Evolutionary conservation across 805 yeast genomes (phyloP), one percentile per base, ranked within the genome.

Genomic region (Nakazawaea populi): DNA sequence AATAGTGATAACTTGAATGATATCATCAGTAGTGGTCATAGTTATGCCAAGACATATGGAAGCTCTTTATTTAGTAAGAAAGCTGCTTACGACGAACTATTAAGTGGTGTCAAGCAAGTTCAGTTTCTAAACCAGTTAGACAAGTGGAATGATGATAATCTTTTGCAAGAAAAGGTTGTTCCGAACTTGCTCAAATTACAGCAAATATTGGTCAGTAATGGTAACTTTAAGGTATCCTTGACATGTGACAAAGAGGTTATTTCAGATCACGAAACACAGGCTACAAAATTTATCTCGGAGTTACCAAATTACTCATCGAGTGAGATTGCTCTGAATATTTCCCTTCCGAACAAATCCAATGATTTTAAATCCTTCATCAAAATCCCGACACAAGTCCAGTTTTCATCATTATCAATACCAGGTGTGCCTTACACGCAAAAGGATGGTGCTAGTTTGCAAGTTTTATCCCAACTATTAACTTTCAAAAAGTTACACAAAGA

Each of bases 311-410:
- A 41, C 5, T 5, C 35, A 6, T 18, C 35, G 3, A 4, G 6
- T n/a, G n/a, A n/a, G 14, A 31, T 5, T 10, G 38, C 36, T 5
- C 48, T 63, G 1, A 60, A 59, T 46, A 51, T 53, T 9, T n/a
- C 53, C 2, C 4, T 30, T 11, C 40, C 53, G 5, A 8, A 18
- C 12, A n/a, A 14, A 12, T 12, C 38, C 29, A 42, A 4, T 27
- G 24, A 31, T 11, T 48, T 44, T 42, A 70, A 78, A 36, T 76
- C 82, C 0, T 73, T 79, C 55, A 74, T 90, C 48, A 73, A 82
- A 54, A 73, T 92, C 54, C 97, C 97, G 27, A 89, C 87, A 68
- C 97, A 89, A 61, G 96, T 92, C 4, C 84, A 88, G 44, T 92
- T 89, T 61, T 77, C 94, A 0, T 85, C 96, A 0, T 70, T 79